A percentile compares a stretch with the other conserved stretches of the same genome.
Evolutionary conservation across 345 rosid species (phyloP).

Genomic region (Iberis pinnata): DNA sequence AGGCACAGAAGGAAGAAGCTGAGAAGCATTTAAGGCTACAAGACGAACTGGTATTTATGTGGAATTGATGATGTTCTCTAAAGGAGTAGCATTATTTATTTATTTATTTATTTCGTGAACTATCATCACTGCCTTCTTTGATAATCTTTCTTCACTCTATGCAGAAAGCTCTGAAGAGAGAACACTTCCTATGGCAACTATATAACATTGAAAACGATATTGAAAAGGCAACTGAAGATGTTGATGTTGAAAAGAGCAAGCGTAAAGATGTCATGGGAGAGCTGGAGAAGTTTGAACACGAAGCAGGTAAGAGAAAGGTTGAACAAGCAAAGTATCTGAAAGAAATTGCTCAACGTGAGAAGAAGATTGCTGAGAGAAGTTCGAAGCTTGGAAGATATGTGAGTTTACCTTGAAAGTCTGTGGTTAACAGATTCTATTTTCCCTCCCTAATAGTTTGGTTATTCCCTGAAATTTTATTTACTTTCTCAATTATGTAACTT

Average conservation of each 20-base stretch:
- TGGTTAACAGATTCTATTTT: slow-evolving; percentile 1
- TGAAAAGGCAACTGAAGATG: slow-evolving; percentile 48
- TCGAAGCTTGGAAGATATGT: slow-evolving; percentile 60
- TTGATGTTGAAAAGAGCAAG: slow-evolving; percentile 55
- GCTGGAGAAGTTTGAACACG: slow-evolving; percentile 53
- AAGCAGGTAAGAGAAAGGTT: slow-evolving; percentile 56
- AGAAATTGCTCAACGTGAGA: slow-evolving; percentile 70
- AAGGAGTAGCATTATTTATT: slow-evolving; percentile 1
- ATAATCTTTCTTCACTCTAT: slow-evolving; percentile 12
- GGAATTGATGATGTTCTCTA: neutral
- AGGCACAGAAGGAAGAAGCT: slow-evolving; percentile 98
- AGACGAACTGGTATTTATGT: slow-evolving; percentile 63
- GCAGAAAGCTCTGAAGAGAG: slow-evolving; percentile 86
- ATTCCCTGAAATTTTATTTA: neutral
- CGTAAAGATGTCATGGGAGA: slow-evolving; percentile 58
- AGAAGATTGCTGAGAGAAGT: slow-evolving; percentile 72
- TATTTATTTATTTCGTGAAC: slow-evolving; percentile 8
- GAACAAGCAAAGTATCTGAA: slow-evolving; percentile 76
- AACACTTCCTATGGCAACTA: slow-evolving; percentile 82
- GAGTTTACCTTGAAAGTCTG: slow-evolving; percentile 33
- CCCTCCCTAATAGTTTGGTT: slow-evolving; percentile 2
- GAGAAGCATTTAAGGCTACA: slow-evolving; percentile 86
- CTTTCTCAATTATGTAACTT: slow-evolving; percentile 17
- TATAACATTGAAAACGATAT: slow-evolving; percentile 67
- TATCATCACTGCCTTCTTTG: neutral